Evolutionary conservation across 495 filamentous ascomycete species (phyloP).

Genomic region (Neurospora terricola): DNA sequence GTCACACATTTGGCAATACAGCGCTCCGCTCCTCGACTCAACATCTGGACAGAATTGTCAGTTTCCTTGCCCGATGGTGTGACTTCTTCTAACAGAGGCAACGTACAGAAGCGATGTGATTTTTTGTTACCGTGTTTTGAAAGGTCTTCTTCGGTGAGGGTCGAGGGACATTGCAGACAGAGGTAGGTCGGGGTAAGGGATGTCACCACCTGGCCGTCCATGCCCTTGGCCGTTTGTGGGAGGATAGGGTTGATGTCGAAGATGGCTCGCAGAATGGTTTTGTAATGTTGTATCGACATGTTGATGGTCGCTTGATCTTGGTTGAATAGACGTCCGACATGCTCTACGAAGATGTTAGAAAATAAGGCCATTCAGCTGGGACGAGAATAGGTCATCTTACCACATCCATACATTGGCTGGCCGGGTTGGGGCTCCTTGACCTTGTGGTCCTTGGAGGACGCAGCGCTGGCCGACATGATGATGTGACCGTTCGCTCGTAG

Average conservation of each 20-base stretch:
- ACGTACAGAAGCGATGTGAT: constrained; percentile 56
- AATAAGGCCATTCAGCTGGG: neutral
- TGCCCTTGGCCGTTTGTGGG: constrained; percentile 38
- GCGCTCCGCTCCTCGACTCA: constrained; percentile 63
- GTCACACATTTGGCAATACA: constrained; percentile 76
- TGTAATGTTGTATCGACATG: constrained; percentile 44
- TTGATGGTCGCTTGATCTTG: constrained; percentile 39
- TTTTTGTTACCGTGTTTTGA: constrained; percentile 47
- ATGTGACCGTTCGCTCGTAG: constrained; percentile 36
- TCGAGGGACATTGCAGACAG: constrained; percentile 58
- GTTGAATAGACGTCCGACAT: constrained; percentile 41
- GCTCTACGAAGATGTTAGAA: constrained; percentile 32
- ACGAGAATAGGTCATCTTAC: constrained; percentile 21
- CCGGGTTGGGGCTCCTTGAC: constrained; percentile 41
- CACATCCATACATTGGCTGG: constrained; percentile 44
- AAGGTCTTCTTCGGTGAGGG: constrained; percentile 45
- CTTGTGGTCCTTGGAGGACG: constrained; percentile 43
- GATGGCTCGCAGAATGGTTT: constrained; percentile 39
- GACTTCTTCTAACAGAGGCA: neutral
- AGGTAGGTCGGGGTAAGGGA: constrained; percentile 53
- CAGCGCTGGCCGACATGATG: constrained; percentile 13
- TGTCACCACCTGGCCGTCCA: constrained; percentile 33
- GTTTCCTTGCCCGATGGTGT: neutral
- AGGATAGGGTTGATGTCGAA: constrained; percentile 39
- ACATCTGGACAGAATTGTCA: constrained; percentile 48